Conservation (phyloP, 208 protist species). For the Trypanosoma scelopori region DNA sequence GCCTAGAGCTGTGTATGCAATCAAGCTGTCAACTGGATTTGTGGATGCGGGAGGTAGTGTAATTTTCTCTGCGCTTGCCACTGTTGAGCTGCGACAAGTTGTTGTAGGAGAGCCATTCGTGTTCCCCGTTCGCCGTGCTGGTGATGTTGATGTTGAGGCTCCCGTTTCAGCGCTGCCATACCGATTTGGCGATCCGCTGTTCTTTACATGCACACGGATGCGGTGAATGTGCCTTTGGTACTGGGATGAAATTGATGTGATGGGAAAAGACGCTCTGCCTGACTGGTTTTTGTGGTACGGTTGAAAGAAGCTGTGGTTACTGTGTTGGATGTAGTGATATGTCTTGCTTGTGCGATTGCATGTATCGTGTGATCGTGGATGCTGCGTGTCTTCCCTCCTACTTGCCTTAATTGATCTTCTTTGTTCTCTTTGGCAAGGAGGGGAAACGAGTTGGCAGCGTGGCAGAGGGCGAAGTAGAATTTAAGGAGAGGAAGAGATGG, state of each 20-base stretch:
- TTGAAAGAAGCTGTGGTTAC: too few relatives aligned
- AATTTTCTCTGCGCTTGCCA: slow-evolving; percentile 37
- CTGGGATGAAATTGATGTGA: neutral
- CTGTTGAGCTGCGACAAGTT: slow-evolving; percentile 58
- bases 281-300: too few relatives aligned
- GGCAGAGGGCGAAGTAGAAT: neutral
- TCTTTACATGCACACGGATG: slow-evolving; percentile 62
- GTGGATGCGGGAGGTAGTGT: slow-evolving; percentile 47
- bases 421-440: neutral
- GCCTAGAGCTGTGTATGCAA: slow-evolving; percentile 32
- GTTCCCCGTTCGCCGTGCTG: slow-evolving; percentile 29
- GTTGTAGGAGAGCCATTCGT: slow-evolving; percentile 33
- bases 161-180: slow-evolving; percentile 36
- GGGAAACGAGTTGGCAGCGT: neutral
- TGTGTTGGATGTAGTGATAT: too few relatives aligned
- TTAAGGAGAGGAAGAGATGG: slow-evolving; percentile 28
- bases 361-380: too few relatives aligned
- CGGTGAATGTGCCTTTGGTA: slow-evolving; percentile 1
- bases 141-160: slow-evolving; percentile 36
- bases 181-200: slow-evolving; percentile 59
- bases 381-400: too few relatives aligned
- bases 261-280: neutral
- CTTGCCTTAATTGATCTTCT: too few relatives aligned
- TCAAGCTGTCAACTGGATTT: slow-evolving; percentile 44
- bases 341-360: too few relatives aligned